Conservation (phyloP, 805 yeast species). For the Wickerhamomyces alni region DNA sequence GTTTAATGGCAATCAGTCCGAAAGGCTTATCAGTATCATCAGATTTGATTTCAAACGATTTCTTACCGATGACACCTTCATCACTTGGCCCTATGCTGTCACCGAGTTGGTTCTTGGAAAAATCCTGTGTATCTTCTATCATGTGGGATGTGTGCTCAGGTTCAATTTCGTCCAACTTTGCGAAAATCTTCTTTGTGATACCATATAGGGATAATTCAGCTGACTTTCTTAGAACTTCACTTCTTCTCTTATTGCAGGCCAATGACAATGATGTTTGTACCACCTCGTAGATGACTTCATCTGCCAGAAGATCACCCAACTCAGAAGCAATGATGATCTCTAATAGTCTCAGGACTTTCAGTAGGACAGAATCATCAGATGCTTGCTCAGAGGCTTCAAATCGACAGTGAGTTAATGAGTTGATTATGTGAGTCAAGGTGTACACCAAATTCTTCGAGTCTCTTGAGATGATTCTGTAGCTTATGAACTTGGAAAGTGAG, state of each 20-base stretch:
- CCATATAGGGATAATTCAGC: slow-evolving; percentile 78
- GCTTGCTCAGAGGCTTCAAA: slow-evolving; percentile 93
- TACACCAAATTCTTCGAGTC: slow-evolving; percentile 48
- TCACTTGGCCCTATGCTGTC: slow-evolving; percentile 48
- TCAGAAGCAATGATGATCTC: slow-evolving; percentile 63
- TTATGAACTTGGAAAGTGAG: slow-evolving; percentile 68
- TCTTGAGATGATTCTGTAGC: slow-evolving; percentile 57
- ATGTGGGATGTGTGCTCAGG: slow-evolving; percentile 35
- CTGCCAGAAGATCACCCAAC: slow-evolving; percentile 61
- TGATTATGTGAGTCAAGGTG: slow-evolving; percentile 54
- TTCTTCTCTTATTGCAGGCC: slow-evolving; percentile 87
- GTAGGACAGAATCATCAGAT: slow-evolving; percentile 84
- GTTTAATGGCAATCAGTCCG: slow-evolving; percentile 71
- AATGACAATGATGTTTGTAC: slow-evolving; percentile 86
- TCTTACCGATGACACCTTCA: slow-evolving; percentile 28
- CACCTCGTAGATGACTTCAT: slow-evolving; percentile 80
- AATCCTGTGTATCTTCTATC: slow-evolving; percentile 40
- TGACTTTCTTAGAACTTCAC: slow-evolving; percentile 81
- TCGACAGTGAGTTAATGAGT: slow-evolving; percentile 83
- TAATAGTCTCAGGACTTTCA: slow-evolving; percentile 73
- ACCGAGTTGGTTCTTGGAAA: slow-evolving; percentile 42
- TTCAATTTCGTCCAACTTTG: slow-evolving; percentile 49
- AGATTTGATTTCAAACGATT: slow-evolving; percentile 18
- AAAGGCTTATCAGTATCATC: slow-evolving; percentile 37
- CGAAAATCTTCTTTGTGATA: slow-evolving; percentile 64